Conservation (phyloP, 495 filamentous ascomycete species). For the Penicillium daleae region DNA sequence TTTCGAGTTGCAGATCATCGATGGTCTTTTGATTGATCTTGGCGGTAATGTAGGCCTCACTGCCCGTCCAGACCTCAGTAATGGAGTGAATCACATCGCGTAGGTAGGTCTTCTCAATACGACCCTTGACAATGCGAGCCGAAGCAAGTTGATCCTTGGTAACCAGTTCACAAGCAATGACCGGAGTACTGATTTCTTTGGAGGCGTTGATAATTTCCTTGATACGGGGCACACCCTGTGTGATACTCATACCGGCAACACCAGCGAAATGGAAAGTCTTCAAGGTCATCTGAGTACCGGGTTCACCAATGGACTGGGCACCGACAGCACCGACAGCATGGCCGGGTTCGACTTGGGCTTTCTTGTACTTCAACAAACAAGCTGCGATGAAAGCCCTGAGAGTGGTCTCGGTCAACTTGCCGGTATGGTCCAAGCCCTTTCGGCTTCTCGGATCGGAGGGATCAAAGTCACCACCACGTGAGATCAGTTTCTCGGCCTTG, state of each 20-base stretch:
- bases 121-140: conserved; percentile 84
- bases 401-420: conserved; percentile 76
- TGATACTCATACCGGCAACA: conserved; percentile 99
- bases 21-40: conserved; percentile 78
- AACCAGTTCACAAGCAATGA: conserved; percentile 82
- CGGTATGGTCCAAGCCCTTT: conserved; percentile 65
- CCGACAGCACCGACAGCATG: conserved; percentile 98
- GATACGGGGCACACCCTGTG: conserved; percentile 97
- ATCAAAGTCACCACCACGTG: conserved; percentile 44
- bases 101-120: conserved; percentile 72
- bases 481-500: conserved; percentile 58
- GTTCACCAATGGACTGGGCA: conserved; percentile 97
- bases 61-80: conserved; percentile 78
- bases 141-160: conserved; percentile 69
- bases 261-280: conserved; percentile 99
- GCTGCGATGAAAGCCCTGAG: conserved; percentile 75
- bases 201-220: conserved; percentile 99
- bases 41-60: conserved; percentile 73
- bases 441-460: conserved; percentile 42
- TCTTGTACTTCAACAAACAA: conserved; percentile 87
- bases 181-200: conserved; percentile 87
- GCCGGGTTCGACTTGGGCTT: conserved; percentile 86
- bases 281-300: conserved; percentile 98
- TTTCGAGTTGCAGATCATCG: conserved; percentile 74
- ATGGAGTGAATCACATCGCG: conserved; percentile 69